phyloP scores from a whole-genome alignment of 306 rosid genomes.

The Sicyos baderoa region DNA sequence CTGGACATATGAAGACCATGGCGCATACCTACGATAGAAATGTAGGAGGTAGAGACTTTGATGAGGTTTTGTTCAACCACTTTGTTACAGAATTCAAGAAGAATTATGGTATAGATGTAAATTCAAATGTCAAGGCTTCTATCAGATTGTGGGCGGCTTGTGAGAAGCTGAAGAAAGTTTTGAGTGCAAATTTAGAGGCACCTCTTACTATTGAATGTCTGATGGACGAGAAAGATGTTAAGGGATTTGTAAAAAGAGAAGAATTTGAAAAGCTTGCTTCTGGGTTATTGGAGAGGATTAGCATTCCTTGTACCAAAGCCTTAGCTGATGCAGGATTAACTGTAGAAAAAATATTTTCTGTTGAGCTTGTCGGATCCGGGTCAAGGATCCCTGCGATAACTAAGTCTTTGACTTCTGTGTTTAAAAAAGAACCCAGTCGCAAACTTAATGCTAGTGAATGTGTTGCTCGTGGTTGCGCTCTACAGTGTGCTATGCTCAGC shows the following conservation, averaged over 20 bases:
- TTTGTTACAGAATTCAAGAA: slow-evolving; percentile 57
- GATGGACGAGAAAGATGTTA: slow-evolving; percentile 98
- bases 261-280: slow-evolving; percentile 79
- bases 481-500: slow-evolving; percentile 97
- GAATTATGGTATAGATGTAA: slow-evolving; percentile 54
- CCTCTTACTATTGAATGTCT: slow-evolving; percentile 89
- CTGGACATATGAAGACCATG: slow-evolving; percentile 55
- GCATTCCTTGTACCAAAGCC: slow-evolving; percentile 60
- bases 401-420: slow-evolving; percentile 49
- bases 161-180: slow-evolving; percentile 87
- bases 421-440: slow-evolving; percentile 74
- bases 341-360: slow-evolving; percentile 52
- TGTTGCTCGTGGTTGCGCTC: slow-evolving; percentile 98
- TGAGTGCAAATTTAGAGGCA: slow-evolving; percentile 94
- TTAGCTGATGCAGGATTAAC: slow-evolving; percentile 56
- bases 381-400: slow-evolving; percentile 82
- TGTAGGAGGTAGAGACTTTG: slow-evolving; percentile 84
- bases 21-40: slow-evolving; percentile 58
- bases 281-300: slow-evolving; percentile 56
- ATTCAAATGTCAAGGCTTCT: slow-evolving; percentile 61
- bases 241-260: slow-evolving; percentile 81
- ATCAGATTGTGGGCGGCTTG: slow-evolving; percentile 73
- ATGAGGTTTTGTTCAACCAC: slow-evolving; percentile 61
- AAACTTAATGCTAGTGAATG: slow-evolving; percentile 93
- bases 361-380: slow-evolving; percentile 96